Percentiles rank a stretch among this genome's conserved stretches.
Conservation (phyloP, 2,329 filamentous ascomycete genomes). For the Fusarium coicis region DNA sequence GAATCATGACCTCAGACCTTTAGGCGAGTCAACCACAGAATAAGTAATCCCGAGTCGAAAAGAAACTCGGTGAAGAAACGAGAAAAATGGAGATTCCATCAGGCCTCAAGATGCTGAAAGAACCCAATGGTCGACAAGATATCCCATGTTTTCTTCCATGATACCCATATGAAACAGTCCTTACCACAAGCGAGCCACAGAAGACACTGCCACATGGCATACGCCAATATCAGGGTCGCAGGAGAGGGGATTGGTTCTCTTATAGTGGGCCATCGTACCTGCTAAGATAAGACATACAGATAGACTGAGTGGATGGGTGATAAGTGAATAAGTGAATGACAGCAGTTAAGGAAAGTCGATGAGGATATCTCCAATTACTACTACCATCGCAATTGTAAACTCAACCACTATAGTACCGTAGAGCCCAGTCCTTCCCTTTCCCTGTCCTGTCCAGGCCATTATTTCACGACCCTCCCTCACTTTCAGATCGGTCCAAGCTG, state of each 20-base stretch:
- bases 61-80: conserved; percentile 6
- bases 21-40: conserved; percentile 18
- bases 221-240: conserved; percentile 30
- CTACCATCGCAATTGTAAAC: conserved; percentile 7
- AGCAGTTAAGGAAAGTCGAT: not conserved
- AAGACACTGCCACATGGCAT: conserved; percentile 20
- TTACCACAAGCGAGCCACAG: conserved; percentile 10
- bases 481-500: conserved; percentile 1
- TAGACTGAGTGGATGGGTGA: not conserved
- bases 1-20: conserved; percentile 38
- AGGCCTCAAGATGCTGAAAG: not conserved
- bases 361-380: conserved; percentile 9
- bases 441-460: conserved; percentile 4
- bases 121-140: not conserved
- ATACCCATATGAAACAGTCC: conserved; percentile 22
- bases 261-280: conserved; percentile 11
- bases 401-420: conserved; percentile 10
- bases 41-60: conserved; percentile 6
- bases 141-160: conserved; percentile 4
- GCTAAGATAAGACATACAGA: conserved; percentile 11
- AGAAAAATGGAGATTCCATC: not conserved
- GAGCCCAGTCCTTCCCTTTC: conserved; percentile 1
- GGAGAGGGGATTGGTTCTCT: conserved; percentile 20
- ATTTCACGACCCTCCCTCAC: conserved; percentile 19
- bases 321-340: not conserved